These are phyloP conservation scores for Sisymbrium irio DNA, from an alignment of 345 rosid genomes.

Conservation along the genomic window DNA sequence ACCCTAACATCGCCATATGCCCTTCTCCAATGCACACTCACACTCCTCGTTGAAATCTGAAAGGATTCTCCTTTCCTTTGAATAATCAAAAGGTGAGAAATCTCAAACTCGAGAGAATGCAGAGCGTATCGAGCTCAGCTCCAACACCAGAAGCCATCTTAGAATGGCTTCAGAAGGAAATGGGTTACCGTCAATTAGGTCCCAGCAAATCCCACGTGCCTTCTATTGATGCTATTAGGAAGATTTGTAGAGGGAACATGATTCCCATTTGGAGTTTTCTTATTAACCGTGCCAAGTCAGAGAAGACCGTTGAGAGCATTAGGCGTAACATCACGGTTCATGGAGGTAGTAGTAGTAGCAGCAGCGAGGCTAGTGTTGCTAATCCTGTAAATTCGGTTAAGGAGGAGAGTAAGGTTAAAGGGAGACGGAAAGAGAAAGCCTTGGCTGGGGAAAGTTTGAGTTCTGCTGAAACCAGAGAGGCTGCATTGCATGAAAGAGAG, in stretches of 20 bases:
- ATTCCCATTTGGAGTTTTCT: slow-evolving; percentile 70
- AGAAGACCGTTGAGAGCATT: slow-evolving; percentile 71
- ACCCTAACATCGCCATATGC: neutral
- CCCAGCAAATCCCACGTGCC: slow-evolving; percentile 60
- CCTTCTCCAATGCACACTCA: neutral
- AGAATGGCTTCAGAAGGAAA: slow-evolving; percentile 85
- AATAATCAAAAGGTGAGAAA: neutral
- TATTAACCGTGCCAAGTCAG: slow-evolving; percentile 64
- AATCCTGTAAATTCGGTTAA: slow-evolving; percentile 27
- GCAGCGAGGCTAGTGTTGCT: neutral
- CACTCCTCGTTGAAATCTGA: neutral
- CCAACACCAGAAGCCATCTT: slow-evolving; percentile 72
- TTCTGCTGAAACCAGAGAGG: slow-evolving; percentile 56
- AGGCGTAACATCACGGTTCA: slow-evolving; percentile 73
- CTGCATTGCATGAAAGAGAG: slow-evolving; percentile 63
- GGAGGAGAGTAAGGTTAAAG: slow-evolving; percentile 47
- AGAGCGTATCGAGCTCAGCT: slow-evolving; percentile 40
- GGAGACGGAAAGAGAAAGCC: slow-evolving; percentile 59
- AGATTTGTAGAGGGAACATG: slow-evolving; percentile 81
- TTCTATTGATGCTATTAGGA: slow-evolving; percentile 57
- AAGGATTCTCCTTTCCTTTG: neutral
- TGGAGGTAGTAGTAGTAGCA: slow-evolving; percentile 37
- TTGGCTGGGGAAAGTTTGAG: slow-evolving; percentile 34
- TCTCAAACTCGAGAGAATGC: slow-evolving; percentile 31
- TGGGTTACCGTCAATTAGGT: slow-evolving; percentile 74